phyloP scores from a whole-genome alignment of 305 asterid genomes.

The Fraxinus dipetala region DNA sequence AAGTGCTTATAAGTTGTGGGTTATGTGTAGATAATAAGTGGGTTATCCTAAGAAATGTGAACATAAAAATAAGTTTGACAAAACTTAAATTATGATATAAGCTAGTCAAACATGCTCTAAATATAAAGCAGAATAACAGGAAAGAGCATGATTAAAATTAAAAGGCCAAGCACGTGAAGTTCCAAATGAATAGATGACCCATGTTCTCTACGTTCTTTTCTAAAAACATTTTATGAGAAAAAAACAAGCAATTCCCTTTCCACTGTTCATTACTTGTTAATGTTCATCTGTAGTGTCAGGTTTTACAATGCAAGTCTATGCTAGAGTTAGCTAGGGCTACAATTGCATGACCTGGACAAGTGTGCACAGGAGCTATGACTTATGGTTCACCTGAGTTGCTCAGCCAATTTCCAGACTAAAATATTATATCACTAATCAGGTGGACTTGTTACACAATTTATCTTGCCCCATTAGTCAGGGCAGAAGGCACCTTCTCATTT shows the following conservation, averaged over 20 bases:
- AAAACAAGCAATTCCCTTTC: neutral
- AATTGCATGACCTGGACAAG: neutral
- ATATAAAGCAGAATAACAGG: neutral
- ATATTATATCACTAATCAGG: neutral
- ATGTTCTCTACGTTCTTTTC: neutral
- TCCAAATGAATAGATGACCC: neutral
- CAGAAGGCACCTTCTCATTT: neutral
- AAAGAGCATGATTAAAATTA: neutral
- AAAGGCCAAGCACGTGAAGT: neutral
- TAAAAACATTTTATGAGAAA: neutral
- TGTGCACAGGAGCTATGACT: neutral
- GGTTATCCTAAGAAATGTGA: neutral
- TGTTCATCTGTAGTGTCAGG: neutral
- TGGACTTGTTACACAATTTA: neutral
- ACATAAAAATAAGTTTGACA: neutral
- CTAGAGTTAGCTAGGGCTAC: neutral
- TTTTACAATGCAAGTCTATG: neutral
- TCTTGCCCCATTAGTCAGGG: neutral
- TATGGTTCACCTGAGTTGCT: neutral
- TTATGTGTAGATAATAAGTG: neutral
- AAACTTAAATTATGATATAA: neutral
- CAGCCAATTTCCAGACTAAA: neutral
- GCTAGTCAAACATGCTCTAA: neutral
- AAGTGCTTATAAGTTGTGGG: neutral
- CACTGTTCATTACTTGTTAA: neutral